Conservation (phyloP, 2,329 filamentous ascomycete species). For the Emydomyces testavorans region DNA sequence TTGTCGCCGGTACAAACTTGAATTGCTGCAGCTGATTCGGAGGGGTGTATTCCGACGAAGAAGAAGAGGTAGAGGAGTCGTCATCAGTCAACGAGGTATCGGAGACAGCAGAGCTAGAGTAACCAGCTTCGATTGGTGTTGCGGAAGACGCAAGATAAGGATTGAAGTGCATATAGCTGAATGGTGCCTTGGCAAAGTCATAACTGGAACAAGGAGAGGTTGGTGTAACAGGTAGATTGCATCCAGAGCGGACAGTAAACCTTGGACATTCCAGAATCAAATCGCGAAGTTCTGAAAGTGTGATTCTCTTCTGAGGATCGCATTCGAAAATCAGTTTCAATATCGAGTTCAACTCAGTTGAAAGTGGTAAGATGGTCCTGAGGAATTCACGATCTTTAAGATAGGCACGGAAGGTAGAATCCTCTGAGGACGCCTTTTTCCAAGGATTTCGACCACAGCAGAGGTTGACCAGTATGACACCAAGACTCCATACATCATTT, state of each 20-base stretch:
- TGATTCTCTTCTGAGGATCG: constrained; percentile 71
- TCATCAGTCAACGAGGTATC: constrained; percentile 32
- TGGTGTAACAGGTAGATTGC: constrained; percentile 5
- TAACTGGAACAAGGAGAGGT: constrained; percentile 28
- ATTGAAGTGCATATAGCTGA: constrained; percentile 27
- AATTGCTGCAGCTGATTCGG: constrained; percentile 23
- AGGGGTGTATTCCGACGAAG: constrained; percentile 26
- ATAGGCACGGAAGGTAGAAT: constrained; percentile 89
- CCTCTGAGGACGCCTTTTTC: constrained; percentile 89
- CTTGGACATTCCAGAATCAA: constrained; percentile 64
- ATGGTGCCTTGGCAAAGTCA: constrained; percentile 22
- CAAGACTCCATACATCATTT: constrained; percentile 97
- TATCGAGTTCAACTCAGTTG: constrained; percentile 79
- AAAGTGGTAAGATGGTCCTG: constrained; percentile 82
- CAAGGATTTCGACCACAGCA: constrained; percentile 97
- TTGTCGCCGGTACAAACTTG: constrained; percentile 21
- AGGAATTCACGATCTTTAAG: constrained; percentile 76
- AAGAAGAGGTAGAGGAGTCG: constrained; percentile 24
- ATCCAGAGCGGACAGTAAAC: constrained; percentile 47
- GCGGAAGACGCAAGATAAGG: constrained; percentile 28
- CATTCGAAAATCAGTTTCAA: constrained; percentile 77
- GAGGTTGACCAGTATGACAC: constrained; percentile 93
- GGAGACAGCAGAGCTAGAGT: constrained; percentile 31
- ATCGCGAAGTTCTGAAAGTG: constrained; percentile 64
- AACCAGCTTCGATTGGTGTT: constrained; percentile 28